A percentile compares a stretch with the other conserved stretches of the same genome.
These are phyloP conservation scores for Rhodotorula diobovata DNA, from an alignment of 768 basidiomycete species.

Conservation along the genomic window DNA sequence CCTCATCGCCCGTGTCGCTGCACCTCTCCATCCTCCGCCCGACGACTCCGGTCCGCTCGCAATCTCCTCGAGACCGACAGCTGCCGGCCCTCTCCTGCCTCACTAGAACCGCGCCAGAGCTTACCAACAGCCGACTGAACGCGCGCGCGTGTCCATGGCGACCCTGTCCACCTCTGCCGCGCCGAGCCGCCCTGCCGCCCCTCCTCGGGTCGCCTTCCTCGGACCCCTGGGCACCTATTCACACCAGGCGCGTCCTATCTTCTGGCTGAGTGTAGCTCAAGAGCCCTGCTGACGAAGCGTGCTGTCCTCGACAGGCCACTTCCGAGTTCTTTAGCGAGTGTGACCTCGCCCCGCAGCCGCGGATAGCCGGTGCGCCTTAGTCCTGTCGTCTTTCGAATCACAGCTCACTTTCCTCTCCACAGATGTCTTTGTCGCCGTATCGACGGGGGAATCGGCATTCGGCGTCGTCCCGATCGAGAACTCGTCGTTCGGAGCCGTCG, in stretches of 20 bases:
- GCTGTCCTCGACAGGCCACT: conserved; percentile 17
- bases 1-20: neutral
- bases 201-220: conserved; percentile 36
- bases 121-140: too few relatives aligned
- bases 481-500: conserved; percentile 40
- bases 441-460: neutral
- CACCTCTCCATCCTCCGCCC: neutral
- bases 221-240: conserved; percentile 44
- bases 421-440: conserved; percentile 39
- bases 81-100: too few relatives aligned
- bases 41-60: neutral
- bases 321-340: conserved; percentile 33
- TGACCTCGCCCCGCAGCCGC: conserved; percentile 23
- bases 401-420: neutral
- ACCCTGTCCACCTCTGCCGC: neutral
- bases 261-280: too few relatives aligned
- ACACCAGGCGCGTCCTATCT: conserved; percentile 32
- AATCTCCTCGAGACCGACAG: too few relatives aligned
- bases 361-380: conserved; percentile 27
- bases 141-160: neutral
- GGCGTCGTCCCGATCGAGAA: conserved; percentile 43
- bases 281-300: neutral
- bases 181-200: neutral
- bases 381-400: neutral
- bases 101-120: neutral